Conservation (phyloP, 148 eudicot species). For the Rhododendron griersonianum region DNA sequence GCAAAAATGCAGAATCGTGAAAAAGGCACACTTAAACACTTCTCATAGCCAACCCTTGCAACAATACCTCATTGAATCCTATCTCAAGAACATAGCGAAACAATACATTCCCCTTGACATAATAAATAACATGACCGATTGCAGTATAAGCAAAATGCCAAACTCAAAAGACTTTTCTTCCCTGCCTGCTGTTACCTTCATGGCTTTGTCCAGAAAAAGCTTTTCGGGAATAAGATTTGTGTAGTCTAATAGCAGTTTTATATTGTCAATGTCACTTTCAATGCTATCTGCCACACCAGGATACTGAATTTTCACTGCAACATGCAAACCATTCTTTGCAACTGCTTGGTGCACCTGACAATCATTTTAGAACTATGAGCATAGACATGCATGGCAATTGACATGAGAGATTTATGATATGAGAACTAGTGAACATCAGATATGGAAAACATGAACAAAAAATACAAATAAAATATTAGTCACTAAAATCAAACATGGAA, state of each 20-base stretch:
- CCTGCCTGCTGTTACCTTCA: constrained; percentile 46
- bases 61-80: not conserved
- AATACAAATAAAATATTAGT: not conserved
- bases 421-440: not conserved
- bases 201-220: constrained; percentile 83
- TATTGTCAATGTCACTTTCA: constrained; percentile 96
- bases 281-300: constrained; percentile 99
- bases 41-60: not conserved
- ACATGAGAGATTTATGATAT: not conserved
- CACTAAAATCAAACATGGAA: not conserved
- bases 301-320: constrained; percentile 94
- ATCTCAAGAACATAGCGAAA: not conserved
- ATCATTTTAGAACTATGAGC: constrained; percentile 8
- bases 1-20: not conserved
- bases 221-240: constrained; percentile 83
- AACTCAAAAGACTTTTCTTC: not conserved
- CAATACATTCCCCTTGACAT: not conserved
- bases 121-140: not conserved
- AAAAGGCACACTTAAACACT: not conserved
- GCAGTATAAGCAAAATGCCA: constrained; percentile 1
- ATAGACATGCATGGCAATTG: not conserved
- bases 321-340: constrained; percentile 66
- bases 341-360: constrained; percentile 82
- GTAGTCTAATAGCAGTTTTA: constrained; percentile 66
- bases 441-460: not conserved